Evolutionary conservation across 768 basidiomycete genomes (phyloP), one percentile per base, ranked within the genome.

Genomic region (Xerocomellus chrysenteron): DNA sequence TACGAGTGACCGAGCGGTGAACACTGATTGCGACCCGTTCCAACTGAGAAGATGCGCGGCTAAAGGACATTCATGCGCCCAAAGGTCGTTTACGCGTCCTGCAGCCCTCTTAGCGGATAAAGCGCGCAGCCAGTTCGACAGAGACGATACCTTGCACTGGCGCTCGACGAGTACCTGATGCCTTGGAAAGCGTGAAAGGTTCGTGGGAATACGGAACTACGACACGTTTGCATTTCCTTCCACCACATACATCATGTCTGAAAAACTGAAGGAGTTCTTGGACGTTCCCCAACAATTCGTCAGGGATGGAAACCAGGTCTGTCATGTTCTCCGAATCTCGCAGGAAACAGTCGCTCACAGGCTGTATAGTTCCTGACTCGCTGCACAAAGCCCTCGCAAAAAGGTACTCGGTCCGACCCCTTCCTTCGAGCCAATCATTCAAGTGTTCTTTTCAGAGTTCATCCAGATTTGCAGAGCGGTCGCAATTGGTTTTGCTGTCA

Each of bases 381-480:
- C 70, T 99, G 97, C 82, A 96, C 94, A 56, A 99, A 99, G 78
- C 97, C 97, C 58, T 92, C 92, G 50, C 84, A 90, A 73, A 92
- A 92, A 79, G 97, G 97, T 97, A 61, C 48, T 11, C 33, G 52
- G 43, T 37, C 45, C n/a, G 9, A 36, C 52, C 13, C 49, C 42
- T 17, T 21, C 30, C 35, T 47, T 8, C 11, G 10, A 40, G n/a
- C 11, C 39, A 52, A 32, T 5, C 32, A 33, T 28, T 66, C 45
- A 60, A 44, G 12, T 4, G 16, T 53, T 32, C 21, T 48, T 33
- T 59, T 19, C 72, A 99, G 97, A 99, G 73, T 99, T 95, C 75
- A 64, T 84, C 41, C 93, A 96, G 71, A 95, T 99, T 62, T 98
- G 88, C 78, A 89, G 87, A 72, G 97, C 97, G 35, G 94, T 99